Evolutionary conservation across 352 stramenopile genomes (phyloP).

Genomic region (Elongisporangium undulatum): DNA sequence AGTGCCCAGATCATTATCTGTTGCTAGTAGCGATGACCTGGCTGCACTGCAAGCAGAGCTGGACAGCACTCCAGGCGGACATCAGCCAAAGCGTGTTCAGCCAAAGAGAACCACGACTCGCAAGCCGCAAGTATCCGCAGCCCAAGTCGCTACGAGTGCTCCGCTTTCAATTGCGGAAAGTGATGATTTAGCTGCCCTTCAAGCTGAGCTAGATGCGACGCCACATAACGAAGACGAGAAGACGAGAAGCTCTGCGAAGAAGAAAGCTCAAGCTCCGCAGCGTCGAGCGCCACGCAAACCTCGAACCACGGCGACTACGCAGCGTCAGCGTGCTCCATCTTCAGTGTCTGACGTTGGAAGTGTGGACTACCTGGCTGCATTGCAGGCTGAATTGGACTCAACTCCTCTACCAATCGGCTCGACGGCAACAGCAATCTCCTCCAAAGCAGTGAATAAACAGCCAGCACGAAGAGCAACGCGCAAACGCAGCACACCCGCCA

Average conservation of each 20-base stretch:
- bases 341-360: neutral
- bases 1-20: neutral
- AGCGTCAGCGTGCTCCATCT: neutral
- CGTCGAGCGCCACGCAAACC: conserved; percentile 3
- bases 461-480: neutral
- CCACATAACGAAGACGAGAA: conserved; percentile 3
- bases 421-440: neutral
- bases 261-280: neutral
- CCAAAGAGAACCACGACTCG: neutral
- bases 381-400: neutral
- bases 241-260: neutral
- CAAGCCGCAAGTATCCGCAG: neutral
- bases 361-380: neutral
- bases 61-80: conserved; percentile 6
- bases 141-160: conserved; percentile 3
- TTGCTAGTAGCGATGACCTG: conserved; percentile 6
- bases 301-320: neutral
- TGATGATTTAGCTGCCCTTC: conserved; percentile 21
- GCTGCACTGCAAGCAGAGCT: conserved; percentile 9
- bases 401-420: neutral
- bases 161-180: conserved; percentile 18
- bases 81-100: neutral
- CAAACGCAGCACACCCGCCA: neutral
- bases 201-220: conserved; percentile 25
- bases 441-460: neutral